Base-by-base conservation (phyloP, 2,329 filamentous ascomycete species). In the Aspergillus sp. region DNA sequence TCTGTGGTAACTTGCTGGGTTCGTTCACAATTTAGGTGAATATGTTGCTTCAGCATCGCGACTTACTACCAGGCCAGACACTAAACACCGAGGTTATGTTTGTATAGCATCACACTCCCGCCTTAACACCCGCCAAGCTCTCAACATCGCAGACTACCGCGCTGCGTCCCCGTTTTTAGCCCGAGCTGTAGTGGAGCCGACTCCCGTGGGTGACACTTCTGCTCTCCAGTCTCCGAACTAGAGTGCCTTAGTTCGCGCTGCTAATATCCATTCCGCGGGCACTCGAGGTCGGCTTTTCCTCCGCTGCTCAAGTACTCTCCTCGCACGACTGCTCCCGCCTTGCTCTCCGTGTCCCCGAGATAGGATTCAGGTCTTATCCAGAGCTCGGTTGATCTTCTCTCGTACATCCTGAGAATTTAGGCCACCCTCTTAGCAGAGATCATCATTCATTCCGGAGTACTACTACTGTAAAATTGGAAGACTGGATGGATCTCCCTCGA, bases 231-330 rank as follows among this genome's bases (percentile, higher is more conserved):
- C 42, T 22, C 42, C 20, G 24, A 9, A 9, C 15, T 17, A 27
- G 24, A 22, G 42, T 17, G 12, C 42, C 19, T 45, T 45, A 13
- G 5, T 24, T 51, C 37, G 8, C 17, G 20, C 30, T 56, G 30
- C 17, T 46, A 61, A 59, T 51, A 24, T 59, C 57, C 54, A 40
- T 60, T 47, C 60, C 60, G 51, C 59, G 27, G 61, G 56, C 47
- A 57, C 30, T 61, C 45, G n/a, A 44, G 9, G 13, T 59, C 59
- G 61, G 61, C 59, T 63, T 50, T 57, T 59, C 46, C n/a, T 19
- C 11, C 7, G 8, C 17, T 27, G 47, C 34, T 37, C 15, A 34
- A 42, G n/a, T 13, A 44, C 12, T 37, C 8, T 22, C 17, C 19
- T 24, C 9, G 20, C 12, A 13, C 17, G 11, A 24, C 15, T 34